phyloP scores from a whole-genome alignment of 2,329 filamentous ascomycete genomes.

The Aquanectria penicillioides region DNA sequence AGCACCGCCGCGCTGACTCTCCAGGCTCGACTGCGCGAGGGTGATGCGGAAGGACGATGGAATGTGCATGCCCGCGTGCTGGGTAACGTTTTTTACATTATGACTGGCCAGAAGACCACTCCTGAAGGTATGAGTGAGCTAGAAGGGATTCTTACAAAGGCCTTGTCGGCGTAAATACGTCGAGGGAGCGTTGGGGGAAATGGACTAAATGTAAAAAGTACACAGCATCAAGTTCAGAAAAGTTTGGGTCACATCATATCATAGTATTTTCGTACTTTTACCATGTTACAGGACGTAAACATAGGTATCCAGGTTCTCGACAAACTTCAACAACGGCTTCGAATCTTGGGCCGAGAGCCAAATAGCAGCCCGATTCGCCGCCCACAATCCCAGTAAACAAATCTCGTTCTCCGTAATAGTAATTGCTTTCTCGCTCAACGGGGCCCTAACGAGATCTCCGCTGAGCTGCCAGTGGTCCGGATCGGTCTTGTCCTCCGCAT shows the following conservation, averaged over 20 bases:
- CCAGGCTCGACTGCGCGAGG: slow-evolving; percentile 48
- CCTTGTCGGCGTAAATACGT: slow-evolving; percentile 10
- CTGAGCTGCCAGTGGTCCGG: slow-evolving; percentile 11
- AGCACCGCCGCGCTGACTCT: slow-evolving; percentile 57
- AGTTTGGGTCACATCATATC: background rate
- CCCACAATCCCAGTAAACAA: slow-evolving; percentile 6
- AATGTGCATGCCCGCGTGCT: slow-evolving; percentile 65
- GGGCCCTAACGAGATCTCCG: background rate
- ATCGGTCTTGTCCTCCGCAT: background rate
- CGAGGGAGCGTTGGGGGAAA: background rate
- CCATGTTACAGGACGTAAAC: slow-evolving; percentile 9
- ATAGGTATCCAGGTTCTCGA: slow-evolving; percentile 8
- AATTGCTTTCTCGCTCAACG: background rate
- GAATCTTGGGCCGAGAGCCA: slow-evolving; percentile 19
- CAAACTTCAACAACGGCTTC: slow-evolving; percentile 12
- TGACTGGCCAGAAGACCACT: slow-evolving; percentile 61
- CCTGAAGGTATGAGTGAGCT: slow-evolving; percentile 39
- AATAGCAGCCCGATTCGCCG: slow-evolving; percentile 12
- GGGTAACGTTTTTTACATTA: slow-evolving; percentile 68
- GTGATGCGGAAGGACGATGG: slow-evolving; percentile 48
- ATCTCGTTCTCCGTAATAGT: slow-evolving; percentile 9
- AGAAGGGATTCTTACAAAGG: slow-evolving; percentile 30
- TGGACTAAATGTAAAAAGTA: background rate
- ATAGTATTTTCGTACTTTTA: background rate
- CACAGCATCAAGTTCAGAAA: background rate